A percentile compares a stretch with the other conserved stretches of the same genome.
These are phyloP conservation scores for Polyplosphaeria fusca DNA, from an alignment of 495 filamentous ascomycete species.

Conservation along the genomic window DNA sequence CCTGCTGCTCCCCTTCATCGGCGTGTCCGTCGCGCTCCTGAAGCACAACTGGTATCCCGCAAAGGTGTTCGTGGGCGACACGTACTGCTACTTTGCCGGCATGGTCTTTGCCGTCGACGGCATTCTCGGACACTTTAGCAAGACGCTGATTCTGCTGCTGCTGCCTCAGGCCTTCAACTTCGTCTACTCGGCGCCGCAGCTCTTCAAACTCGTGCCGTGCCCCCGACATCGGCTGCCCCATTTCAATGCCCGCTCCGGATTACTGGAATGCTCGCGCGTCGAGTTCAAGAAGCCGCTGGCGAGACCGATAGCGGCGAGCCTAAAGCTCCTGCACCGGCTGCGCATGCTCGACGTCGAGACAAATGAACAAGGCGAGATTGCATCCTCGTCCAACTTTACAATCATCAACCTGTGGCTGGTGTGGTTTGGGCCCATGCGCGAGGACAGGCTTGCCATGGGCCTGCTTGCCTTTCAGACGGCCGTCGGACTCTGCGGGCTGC, in stretches of 20 bases:
- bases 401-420: conserved; percentile 94
- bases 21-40: conserved; percentile 81
- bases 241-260: conserved; percentile 77
- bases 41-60: conserved; percentile 96
- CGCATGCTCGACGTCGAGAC: conserved; percentile 61
- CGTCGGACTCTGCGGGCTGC: conserved; percentile 75
- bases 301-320: conserved; percentile 52
- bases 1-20: conserved; percentile 89
- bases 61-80: conserved; percentile 93
- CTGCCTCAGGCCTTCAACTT: conserved; percentile 97
- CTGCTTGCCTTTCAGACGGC: conserved; percentile 69
- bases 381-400: conserved; percentile 85
- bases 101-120: conserved; percentile 98
- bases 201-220: conserved; percentile 85
- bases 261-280: conserved; percentile 80
- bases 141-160: conserved; percentile 87
- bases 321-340: conserved; percentile 64
- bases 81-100: conserved; percentile 98
- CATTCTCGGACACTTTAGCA: conserved; percentile 95
- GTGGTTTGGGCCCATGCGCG: conserved; percentile 87
- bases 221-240: conserved; percentile 86
- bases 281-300: conserved; percentile 73
- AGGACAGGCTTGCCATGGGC: conserved; percentile 75
- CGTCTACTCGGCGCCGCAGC: conserved; percentile 83
- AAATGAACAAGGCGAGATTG: conserved; percentile 65